Base-by-base conservation (phyloP, 129 eudicot species). In the Solidago caesia region DNA sequence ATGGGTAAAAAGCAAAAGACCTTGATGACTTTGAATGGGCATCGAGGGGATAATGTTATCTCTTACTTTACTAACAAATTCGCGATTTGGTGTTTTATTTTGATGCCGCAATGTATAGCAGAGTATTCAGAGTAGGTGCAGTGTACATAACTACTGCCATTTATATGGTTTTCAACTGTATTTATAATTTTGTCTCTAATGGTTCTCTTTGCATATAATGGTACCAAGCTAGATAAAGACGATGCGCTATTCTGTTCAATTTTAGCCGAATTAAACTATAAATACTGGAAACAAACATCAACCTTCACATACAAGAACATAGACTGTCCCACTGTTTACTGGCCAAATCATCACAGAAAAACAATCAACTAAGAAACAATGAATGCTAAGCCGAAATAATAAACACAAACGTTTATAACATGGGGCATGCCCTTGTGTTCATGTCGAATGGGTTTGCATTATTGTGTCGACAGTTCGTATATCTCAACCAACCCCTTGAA, bases 1-100 rank as follows among this genome's bases (percentile, higher is more conserved):
- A 75, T 65, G 80, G 73, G 67, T 66, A 67, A 79, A 48, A 57
- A 79, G 79, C 79, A 66, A 79, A 79, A 73, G 77, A 56, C 46
- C n/a, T 64, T 47, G 48, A 79, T 44, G 56, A 75, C 72, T 75
- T 75, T 65, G 64, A 62, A 51, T 33, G 59, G 27, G 39, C 43
- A 5, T 51, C 15, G 57, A 60, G 56, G 52, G 74, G 79, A 64
- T 39, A 62, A 73, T 73, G 48, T 47, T 67, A 43, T 73, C 83
- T 73, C 39, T 72, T 55, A 71, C 72, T 56, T 64, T 73, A 57
- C 70, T 67, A 65, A 73, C 75, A 79, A 73, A 58, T 45, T 27
- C 67, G 70, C 73, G 16, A 64, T 29, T 58, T 8, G 63, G 27
- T 79, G 67, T 56, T 65, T 78, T 79, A 72, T 55, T 64, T 66